These are phyloP conservation scores for Pistacia vera DNA, from an alignment of 345 rosid genomes.

Conservation along the genomic window DNA sequence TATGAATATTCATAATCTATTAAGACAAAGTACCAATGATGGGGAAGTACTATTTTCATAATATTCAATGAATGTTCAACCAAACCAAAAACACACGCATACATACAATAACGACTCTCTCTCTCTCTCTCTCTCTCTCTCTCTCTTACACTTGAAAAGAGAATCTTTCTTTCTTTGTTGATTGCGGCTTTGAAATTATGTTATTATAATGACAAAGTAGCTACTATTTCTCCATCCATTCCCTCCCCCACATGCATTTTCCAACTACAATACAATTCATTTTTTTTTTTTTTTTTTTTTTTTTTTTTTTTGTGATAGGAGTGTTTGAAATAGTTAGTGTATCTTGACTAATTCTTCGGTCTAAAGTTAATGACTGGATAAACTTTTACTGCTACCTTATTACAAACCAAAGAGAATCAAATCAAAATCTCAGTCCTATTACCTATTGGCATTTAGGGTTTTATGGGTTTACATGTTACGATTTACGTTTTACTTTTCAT, in stretches of 20 bases:
- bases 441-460: neutral
- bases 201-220: neutral
- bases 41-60: constrained; percentile 8
- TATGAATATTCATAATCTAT: constrained; percentile 6
- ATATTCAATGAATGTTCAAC: constrained; percentile 23
- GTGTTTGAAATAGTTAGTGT: too few species aligned
- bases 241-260: neutral
- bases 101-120: neutral
- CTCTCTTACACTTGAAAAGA: neutral
- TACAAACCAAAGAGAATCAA: too few species aligned
- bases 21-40: constrained; percentile 34
- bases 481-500: too few species aligned
- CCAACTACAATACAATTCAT: too few species aligned
- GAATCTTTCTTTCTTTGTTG: neutral
- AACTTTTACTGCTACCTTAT: too few species aligned
- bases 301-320: too few species aligned
- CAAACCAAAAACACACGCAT: constrained; percentile 6
- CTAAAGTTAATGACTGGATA: too few species aligned
- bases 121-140: neutral
- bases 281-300: too few species aligned
- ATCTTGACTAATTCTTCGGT: too few species aligned
- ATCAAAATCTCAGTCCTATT: too few species aligned
- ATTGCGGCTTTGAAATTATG: constrained; percentile 9
- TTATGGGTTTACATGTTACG: too few species aligned
- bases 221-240: neutral